These are phyloP conservation scores for Psilocybe sp. DNA, from an alignment of 768 basidiomycete genomes.

Conservation along the genomic window DNA sequence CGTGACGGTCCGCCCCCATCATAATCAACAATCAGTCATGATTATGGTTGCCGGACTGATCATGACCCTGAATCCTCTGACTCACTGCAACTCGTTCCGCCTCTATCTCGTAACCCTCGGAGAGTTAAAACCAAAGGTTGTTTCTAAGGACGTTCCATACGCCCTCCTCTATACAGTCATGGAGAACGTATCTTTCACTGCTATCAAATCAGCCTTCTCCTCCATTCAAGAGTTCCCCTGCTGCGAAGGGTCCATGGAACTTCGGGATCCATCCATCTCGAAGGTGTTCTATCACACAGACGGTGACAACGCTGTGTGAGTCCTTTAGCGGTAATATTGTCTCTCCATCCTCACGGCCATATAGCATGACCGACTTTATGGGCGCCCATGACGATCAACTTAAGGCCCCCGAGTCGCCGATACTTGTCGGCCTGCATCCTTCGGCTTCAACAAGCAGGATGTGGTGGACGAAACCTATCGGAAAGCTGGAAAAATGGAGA, in stretches of 20 bases:
- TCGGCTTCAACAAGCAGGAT: slow-evolving; percentile 32
- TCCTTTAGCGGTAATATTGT: neutral
- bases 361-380: neutral
- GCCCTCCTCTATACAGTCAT: too few species aligned
- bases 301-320: neutral
- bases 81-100: too few species aligned
- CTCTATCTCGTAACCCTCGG: too few species aligned
- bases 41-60: too few species aligned
- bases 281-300: slow-evolving; percentile 6
- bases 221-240: slow-evolving; percentile 5
- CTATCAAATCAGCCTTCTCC: slow-evolving; percentile 1
- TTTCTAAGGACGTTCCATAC: too few species aligned
- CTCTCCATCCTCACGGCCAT: neutral
- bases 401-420: slow-evolving; percentile 24
- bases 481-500: slow-evolving; percentile 44
- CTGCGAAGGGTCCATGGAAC: slow-evolving; percentile 7
- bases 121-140: too few species aligned
- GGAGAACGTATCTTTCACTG: neutral
- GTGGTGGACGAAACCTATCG: slow-evolving; percentile 43
- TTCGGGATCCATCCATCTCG: neutral
- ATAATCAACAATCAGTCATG: too few species aligned
- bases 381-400: slow-evolving; percentile 6
- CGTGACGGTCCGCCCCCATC: too few species aligned
- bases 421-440: slow-evolving; percentile 39
- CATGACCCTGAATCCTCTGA: too few species aligned